phyloP scores from a whole-genome alignment of 176 grass and related monocot species.

The Aegilops tauschii region DNA sequence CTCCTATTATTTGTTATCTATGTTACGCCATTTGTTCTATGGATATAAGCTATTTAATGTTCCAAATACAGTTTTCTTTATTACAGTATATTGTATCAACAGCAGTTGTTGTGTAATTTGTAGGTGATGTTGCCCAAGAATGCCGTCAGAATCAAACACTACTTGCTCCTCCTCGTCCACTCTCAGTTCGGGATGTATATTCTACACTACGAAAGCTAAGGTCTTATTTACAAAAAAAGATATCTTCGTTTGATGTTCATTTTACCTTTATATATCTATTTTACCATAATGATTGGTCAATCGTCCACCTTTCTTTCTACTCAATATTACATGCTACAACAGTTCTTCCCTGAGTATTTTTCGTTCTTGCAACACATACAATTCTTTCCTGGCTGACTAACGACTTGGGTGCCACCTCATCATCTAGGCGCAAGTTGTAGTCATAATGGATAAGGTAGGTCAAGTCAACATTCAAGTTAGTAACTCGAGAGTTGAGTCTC shows the following conservation, averaged over 20 bases:
- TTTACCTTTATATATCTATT: conserved; percentile 10
- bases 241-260: background rate
- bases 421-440: conserved; percentile 15
- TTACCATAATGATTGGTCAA: background rate
- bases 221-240: conserved; percentile 35
- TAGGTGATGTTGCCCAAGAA: conserved; percentile 93
- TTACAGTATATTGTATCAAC: conserved; percentile 12
- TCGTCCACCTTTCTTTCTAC: conserved; percentile 24
- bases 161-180: conserved; percentile 73
- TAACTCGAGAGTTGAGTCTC: conserved; percentile 10
- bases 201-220: conserved; percentile 73
- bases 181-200: conserved; percentile 73
- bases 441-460: background rate
- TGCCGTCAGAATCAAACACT: conserved; percentile 84
- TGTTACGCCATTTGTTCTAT: background rate
- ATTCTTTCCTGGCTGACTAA: conserved; percentile 1
- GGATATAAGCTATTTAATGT: background rate
- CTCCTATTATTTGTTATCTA: conserved; percentile 10
- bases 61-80: background rate
- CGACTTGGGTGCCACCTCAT: background rate
- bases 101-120: conserved; percentile 31
- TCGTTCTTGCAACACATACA: background rate
- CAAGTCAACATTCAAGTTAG: background rate
- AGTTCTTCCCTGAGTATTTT: background rate
- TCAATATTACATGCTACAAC: background rate